These are phyloP conservation scores for Brasenia schreberi DNA, from an alignment of 164 flowering plant species.

Conservation along the genomic window DNA sequence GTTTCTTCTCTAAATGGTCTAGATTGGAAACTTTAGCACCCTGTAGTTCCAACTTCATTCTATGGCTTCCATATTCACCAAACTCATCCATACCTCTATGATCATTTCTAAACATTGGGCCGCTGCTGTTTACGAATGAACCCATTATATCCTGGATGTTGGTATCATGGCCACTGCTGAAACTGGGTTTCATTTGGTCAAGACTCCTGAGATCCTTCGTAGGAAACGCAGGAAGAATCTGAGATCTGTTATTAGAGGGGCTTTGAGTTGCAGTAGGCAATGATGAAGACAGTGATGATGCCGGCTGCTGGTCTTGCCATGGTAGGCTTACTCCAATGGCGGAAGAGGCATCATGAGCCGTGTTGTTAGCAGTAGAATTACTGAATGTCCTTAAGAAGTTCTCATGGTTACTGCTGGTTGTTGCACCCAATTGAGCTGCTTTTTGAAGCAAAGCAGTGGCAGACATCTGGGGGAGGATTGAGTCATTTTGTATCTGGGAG, in stretches of 20 bases:
- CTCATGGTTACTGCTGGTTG: constrained; percentile 32
- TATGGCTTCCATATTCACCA: background rate
- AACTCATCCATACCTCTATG: background rate
- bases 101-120: background rate
- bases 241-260: too few relatives aligned
- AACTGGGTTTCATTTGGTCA: background rate
- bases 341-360: constrained; percentile 8
- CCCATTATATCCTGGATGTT: background rate
- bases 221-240: too few relatives aligned
- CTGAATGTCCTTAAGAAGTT: constrained; percentile 37
- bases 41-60: background rate
- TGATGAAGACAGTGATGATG: background rate
- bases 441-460: constrained; percentile 84
- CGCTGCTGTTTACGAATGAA: background rate
- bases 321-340: background rate
- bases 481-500: constrained; percentile 18
- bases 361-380: constrained; percentile 18
- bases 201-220: background rate
- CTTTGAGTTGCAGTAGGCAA: background rate
- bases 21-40: background rate
- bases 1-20: background rate
- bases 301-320: background rate
- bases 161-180: background rate
- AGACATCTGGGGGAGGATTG: constrained; percentile 45
- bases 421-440: constrained; percentile 73